phyloP scores from a whole-genome alignment of 768 basidiomycete genomes.

The Mycena epipterygia region DNA sequence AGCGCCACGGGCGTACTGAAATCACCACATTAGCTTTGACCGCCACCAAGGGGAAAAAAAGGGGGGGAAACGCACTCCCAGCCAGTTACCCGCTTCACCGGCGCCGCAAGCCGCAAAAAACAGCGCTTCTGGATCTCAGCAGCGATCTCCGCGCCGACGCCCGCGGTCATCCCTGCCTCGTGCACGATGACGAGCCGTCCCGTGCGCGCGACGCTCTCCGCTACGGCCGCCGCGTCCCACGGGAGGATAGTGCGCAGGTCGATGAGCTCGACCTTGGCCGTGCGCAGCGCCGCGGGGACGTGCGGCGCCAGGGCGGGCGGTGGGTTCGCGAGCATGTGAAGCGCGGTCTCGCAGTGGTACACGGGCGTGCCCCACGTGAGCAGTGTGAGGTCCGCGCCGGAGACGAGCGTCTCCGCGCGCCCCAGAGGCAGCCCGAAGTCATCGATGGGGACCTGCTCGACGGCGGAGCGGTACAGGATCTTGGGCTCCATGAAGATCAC shows the following conservation, averaged over 20 bases:
- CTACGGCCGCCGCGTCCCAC: constrained; percentile 87
- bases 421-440: constrained; percentile 90
- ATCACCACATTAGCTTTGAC: constrained; percentile 11
- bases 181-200: constrained; percentile 91
- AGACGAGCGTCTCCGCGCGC: constrained; percentile 79
- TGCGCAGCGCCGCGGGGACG: constrained; percentile 74
- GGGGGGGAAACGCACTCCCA: constrained; percentile 85
- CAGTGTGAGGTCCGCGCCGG: constrained; percentile 89
- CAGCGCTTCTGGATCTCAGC: constrained; percentile 91
- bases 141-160: constrained; percentile 93
- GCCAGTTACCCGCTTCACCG: constrained; percentile 87
- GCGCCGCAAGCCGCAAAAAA: constrained; percentile 90
- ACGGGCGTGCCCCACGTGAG: constrained; percentile 95
- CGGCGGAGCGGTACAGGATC: constrained; percentile 93
- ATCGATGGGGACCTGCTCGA: constrained; percentile 93
- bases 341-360: constrained; percentile 89
- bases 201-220: constrained; percentile 87
- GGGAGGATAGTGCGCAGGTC: constrained; percentile 92
- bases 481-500: constrained; percentile 97
- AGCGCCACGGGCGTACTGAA: constrained; percentile 84
- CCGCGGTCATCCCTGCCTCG: constrained; percentile 89
- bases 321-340: constrained; percentile 80
- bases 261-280: constrained; percentile 87
- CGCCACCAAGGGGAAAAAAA: neutral
- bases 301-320: constrained; percentile 71